phyloP scores from a whole-genome alignment of 2,329 filamentous ascomycete species.

The Colletotrichum incanum region DNA sequence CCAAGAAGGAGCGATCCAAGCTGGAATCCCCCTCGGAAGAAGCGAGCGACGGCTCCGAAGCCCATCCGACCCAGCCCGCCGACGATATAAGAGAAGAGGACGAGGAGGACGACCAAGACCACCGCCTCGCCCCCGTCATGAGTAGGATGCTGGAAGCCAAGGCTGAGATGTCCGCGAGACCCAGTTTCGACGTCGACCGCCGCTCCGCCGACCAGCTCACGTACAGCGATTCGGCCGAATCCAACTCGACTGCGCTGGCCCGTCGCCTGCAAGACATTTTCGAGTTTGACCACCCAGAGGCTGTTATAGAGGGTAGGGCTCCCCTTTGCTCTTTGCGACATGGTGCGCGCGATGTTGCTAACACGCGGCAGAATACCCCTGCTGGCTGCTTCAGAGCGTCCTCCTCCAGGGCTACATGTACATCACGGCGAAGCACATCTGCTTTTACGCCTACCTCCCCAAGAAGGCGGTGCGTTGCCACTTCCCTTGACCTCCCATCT shows the following conservation, averaged over 20 bases:
- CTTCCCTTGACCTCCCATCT: conserved; percentile 3
- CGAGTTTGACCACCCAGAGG: conserved; percentile 84
- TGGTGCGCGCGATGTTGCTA: conserved; percentile 37
- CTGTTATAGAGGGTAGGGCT: conserved; percentile 83
- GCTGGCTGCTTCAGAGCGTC: conserved; percentile 93
- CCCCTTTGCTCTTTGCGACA: background rate
- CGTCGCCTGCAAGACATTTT: conserved; percentile 87
- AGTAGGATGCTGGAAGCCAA: conserved; percentile 83
- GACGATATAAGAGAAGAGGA: conserved; percentile 37
- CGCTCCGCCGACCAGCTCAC: conserved; percentile 58
- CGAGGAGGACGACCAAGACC: conserved; percentile 50
- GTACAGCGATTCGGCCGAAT: conserved; percentile 51
- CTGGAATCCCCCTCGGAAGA: conserved; percentile 56
- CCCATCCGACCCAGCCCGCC: conserved; percentile 36
- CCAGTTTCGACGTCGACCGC: conserved; percentile 70
- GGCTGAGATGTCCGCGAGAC: conserved; percentile 73
- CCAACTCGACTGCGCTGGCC: conserved; percentile 73
- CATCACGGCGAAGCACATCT: conserved; percentile 92
- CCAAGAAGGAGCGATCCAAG: conserved; percentile 61
- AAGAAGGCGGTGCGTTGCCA: conserved; percentile 81
- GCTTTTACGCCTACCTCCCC: conserved; percentile 97
- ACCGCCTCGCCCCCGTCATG: conserved; percentile 78
- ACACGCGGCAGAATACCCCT: conserved; percentile 81
- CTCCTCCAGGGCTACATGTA: conserved; percentile 96
- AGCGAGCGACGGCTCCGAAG: conserved; percentile 48